Base-by-base conservation (phyloP, 345 rosid species). In the Balakata baccata region DNA sequence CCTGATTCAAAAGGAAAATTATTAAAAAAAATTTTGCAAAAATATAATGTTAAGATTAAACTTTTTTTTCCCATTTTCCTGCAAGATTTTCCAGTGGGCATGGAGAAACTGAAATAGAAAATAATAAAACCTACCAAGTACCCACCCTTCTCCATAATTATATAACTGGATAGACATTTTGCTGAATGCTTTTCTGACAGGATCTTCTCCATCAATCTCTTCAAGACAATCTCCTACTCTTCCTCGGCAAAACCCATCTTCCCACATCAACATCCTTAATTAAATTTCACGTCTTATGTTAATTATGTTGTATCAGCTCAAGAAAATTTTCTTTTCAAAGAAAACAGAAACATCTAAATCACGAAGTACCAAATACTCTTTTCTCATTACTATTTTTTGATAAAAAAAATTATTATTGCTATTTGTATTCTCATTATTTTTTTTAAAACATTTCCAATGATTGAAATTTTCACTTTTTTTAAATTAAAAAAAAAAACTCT, bases 121-220 rank as follows among this genome's bases (percentile, higher is more conserved):
- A 77, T 60, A 75, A 84, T 51, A 83, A 53, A 87, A 92, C 97
- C 92, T 89, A 91, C 99, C 98, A 81, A 94, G 86, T 84, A 95
- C 99, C 99, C 97, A 95, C 99, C 99, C 99, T 95, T 95, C 99
- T 95, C 99, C 97, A 88, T 95, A 95, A 86, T 95, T 95, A 87
- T 95, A 95, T 83, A 95, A 82, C 88, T 95, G 99, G 80, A 95
- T 95, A 74, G 99, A 92, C 98, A 95, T 92, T 86, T 92, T 95
- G 99, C 99, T 91, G 97, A 95, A 95, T 68, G 99, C 90, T 85
- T 89, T 92, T 79, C 92, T 85, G 79, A 95, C 96, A 74, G 91
- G 98, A 86, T 92, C 99, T 80, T 92, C 98, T 72, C 90, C 87
- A 64, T 90, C 98, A 58, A 86, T 89, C 80, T 89, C 94, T 75